A percentile compares a stretch with the other conserved stretches of the same genome.
phyloP scores from a whole-genome alignment of 306 rosid species.

The Vigna nakashimae region DNA sequence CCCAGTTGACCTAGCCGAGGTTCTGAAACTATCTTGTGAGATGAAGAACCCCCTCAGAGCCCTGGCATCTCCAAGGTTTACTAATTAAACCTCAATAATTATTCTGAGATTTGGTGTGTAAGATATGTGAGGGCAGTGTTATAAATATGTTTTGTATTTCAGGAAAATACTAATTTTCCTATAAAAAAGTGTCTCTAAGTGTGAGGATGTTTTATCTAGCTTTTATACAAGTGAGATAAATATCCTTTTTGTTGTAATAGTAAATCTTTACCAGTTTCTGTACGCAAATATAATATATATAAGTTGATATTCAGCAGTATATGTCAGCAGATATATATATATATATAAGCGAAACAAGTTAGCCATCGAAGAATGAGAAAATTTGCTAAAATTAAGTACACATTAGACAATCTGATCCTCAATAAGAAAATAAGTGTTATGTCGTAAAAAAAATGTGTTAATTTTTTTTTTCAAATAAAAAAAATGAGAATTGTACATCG shows the following conservation, averaged over 20 bases:
- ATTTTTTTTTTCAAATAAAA: too few relatives aligned
- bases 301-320: too few relatives aligned
- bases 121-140: neutral
- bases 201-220: neutral
- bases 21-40: slow-evolving; percentile 58
- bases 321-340: too few relatives aligned
- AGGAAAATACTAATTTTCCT: slow-evolving; percentile 17
- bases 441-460: too few relatives aligned
- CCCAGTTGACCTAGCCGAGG: slow-evolving; percentile 57
- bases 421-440: too few relatives aligned
- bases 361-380: too few relatives aligned
- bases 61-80: slow-evolving; percentile 46
- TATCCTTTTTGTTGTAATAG: slow-evolving; percentile 7
- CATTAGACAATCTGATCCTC: too few relatives aligned
- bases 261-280: neutral
- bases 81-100: neutral
- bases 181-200: neutral
- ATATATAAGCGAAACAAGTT: too few relatives aligned
- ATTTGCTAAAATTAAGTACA: neutral
- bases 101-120: neutral
- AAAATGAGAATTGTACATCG: too few relatives aligned
- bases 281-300: neutral
- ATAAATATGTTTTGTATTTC: neutral
- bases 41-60: slow-evolving; percentile 60
- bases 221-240: neutral